Percentiles rank a stretch among this genome's conserved stretches.
These are phyloP conservation scores for Colletotrichum australisinense DNA, from an alignment of 2,329 filamentous ascomycete genomes.

Conservation along the genomic window DNA sequence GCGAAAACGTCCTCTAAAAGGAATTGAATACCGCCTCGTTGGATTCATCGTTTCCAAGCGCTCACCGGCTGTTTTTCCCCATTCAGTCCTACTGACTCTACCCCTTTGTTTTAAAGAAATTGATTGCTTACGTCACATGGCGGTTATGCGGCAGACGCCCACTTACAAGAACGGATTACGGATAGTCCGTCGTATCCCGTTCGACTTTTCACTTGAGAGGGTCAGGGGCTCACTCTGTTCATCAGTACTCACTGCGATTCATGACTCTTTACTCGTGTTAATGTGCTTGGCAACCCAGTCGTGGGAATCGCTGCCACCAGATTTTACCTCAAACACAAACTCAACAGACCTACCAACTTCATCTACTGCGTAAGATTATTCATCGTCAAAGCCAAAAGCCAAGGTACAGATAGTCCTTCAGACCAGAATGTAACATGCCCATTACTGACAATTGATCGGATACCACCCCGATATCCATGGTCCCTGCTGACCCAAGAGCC, in stretches of 20 bases:
- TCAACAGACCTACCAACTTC: background rate
- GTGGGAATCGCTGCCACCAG: background rate
- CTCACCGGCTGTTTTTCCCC: background rate
- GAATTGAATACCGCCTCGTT: background rate
- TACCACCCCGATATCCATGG: background rate
- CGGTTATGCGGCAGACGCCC: background rate
- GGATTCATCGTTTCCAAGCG: background rate
- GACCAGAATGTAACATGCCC: background rate
- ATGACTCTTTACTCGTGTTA: background rate
- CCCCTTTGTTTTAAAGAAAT: conserved; percentile 9
- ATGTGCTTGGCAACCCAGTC: background rate
- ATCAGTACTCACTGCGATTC: background rate
- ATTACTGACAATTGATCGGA: background rate
- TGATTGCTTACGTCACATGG: conserved; percentile 4
- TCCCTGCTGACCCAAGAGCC: background rate
- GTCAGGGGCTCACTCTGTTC: background rate
- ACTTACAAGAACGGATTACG: background rate
- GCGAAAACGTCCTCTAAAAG: background rate
- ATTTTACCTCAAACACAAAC: background rate
- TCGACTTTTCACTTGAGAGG: background rate
- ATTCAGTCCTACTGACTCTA: background rate
- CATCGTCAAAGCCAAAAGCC: too few species aligned
- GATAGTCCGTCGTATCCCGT: background rate
- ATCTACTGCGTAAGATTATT: background rate
- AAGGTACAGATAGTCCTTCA: background rate